Conservation (phyloP, 345 rosid species). For the Pistacia vera region DNA sequence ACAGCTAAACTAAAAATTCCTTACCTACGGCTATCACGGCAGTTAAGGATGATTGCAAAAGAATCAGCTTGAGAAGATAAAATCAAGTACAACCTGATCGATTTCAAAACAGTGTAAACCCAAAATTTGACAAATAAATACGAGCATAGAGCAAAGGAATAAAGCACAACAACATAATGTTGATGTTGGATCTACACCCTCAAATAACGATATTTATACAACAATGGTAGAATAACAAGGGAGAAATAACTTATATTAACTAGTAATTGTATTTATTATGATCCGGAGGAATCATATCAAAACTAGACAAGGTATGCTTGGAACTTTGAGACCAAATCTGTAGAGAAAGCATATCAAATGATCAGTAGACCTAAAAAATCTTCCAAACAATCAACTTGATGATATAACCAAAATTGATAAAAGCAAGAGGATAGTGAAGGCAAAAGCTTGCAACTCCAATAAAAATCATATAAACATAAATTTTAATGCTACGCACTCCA, state of each 20-base stretch:
- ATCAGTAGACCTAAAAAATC: conserved; percentile 5
- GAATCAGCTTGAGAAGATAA: conserved; percentile 33
- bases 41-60: no score
- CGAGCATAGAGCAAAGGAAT: no score
- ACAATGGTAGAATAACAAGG: background rate
- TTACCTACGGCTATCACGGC: conserved; percentile 51
- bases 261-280: no score
- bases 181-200: no score
- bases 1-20: background rate
- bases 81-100: conserved; percentile 1
- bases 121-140: no score
- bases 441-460: background rate
- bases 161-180: no score
- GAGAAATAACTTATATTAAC: background rate
- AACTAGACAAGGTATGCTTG: conserved; percentile 46
- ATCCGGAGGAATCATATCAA: conserved; percentile 22
- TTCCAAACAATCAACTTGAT: conserved; percentile 8
- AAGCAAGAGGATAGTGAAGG: background rate
- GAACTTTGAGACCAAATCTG: conserved; percentile 61
- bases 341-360: conserved; percentile 22
- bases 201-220: no score
- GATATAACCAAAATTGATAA: background rate
- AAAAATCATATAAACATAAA: background rate
- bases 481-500: conserved; percentile 7
- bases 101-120: conserved; percentile 10